Base-by-base conservation (phyloP, 768 basidiomycete species). In the Sporobolomyces pararoseus region DNA sequence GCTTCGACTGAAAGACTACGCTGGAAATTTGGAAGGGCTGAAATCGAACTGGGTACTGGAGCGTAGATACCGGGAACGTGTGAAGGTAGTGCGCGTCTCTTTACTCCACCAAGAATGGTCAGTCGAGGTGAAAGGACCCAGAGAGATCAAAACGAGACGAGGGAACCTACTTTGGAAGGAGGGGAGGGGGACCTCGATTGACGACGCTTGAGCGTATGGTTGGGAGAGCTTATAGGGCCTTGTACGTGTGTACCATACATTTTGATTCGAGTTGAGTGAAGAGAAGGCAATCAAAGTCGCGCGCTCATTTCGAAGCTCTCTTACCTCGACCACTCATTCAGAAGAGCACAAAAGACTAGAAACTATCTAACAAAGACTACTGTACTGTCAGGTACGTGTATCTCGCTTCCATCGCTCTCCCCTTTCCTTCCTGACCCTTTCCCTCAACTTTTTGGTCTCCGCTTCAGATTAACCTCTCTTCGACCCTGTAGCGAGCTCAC, bases 121-220 rank as follows among this genome's bases (percentile, higher is more conserved):
- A 59, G 58, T 59, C 13, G 9, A 23, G 35, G 21, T 21, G 7
- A 16, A 44, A n/a, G 29, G 31, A 2, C 57, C 25, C 42, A 32
- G 52, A 53, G 10, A 65, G 66, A 0, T 66, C 60, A 3, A 47
- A 53, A n/a, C n/a, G n/a, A 0, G 71, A 42, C 59, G 51, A 55
- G 71, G 13, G 5, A n/a, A 25, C 55, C 23, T 49, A 14, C 71
- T 63, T 63, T 72, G 54, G 58, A 68, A 32, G 31, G 34, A 25
- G 13, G 55, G 1, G 17, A 44, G 10, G 31, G 49, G 13, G 57
- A 29, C 4, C 23, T 29, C 10, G 39, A 14, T 21, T 29, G 59
- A 27, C 50, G 50, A 25, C 29, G n/a, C 54, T 44, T 70, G 27
- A 39, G 39, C 2, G 32, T 5, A 29, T 54, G 34, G 25, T 2